phyloP scores from a whole-genome alignment of 129 eudicot species.

The Lactuca saligna region DNA sequence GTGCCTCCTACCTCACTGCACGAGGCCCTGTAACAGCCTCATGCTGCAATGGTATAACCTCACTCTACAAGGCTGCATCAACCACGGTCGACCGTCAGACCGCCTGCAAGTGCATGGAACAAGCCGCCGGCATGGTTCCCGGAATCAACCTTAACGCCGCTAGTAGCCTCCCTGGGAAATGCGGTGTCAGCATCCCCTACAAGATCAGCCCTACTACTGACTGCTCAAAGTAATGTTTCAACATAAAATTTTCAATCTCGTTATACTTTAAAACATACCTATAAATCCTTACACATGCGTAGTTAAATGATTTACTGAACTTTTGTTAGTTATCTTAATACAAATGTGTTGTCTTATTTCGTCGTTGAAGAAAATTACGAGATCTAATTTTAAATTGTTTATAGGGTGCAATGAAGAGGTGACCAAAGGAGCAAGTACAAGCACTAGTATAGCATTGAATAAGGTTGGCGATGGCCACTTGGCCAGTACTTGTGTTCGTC shows the following conservation, averaged over 20 bases:
- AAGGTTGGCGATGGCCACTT: background rate
- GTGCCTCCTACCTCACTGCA: conserved; percentile 29
- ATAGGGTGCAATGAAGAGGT: conserved; percentile 37
- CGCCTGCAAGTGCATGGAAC: conserved; percentile 48
- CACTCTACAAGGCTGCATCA: conserved; percentile 40
- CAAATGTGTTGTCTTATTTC: too few species aligned
- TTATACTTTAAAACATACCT: too few species aligned
- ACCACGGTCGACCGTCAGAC: conserved; percentile 47
- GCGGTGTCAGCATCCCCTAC: conserved; percentile 57
- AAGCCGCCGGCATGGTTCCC: conserved; percentile 27
- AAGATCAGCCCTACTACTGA: conserved; percentile 51
- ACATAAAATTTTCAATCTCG: background rate
- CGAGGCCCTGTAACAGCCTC: conserved; percentile 31
- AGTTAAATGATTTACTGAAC: too few species aligned
- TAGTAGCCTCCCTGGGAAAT: conserved; percentile 43
- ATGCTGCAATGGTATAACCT: conserved; percentile 49
- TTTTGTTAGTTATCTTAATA: too few species aligned
- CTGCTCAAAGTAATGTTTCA: conserved; percentile 43
- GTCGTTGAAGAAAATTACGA: too few species aligned
- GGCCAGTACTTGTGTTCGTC: background rate
- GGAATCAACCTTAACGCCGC: conserved; percentile 35
- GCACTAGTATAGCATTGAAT: conserved; percentile 13
- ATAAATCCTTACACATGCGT: too few species aligned
- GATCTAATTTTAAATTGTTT: background rate
- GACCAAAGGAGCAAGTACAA: conserved; percentile 10